Base-by-base conservation (phyloP, 2,329 filamentous ascomycete species). In the Lecanicillium sp. region DNA sequence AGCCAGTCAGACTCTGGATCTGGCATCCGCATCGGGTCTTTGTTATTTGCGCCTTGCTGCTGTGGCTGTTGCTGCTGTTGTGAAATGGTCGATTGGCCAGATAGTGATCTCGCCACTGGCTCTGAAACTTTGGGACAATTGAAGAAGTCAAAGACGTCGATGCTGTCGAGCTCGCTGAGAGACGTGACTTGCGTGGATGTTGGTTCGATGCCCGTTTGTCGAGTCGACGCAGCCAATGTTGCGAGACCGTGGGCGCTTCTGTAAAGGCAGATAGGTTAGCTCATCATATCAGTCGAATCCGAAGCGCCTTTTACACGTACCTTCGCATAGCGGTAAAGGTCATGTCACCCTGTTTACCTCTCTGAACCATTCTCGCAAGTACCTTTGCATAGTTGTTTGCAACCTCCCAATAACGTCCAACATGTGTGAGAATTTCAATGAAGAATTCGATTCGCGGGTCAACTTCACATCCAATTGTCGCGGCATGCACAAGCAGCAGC, bases 141-240 rank as follows among this genome's bases (percentile, higher is more conserved):
- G 49, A 67, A 67, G 41, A 67, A 67, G 45, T 66, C 64, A 32
- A 67, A 67, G 3, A 67, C 54, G 18, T 67, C 63, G 15, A 67
- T 63, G 32, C 58, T 61, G 42, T 67, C 64, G 3, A 67, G 51
- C 40, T 67, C 64, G 43, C 51, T 57, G 4, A 62, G 51, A 0
- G 63, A 59, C 4, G 60, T 58, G 2, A 54, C 47, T 30, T 63
- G 62, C 1, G 61, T 60, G 13, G 60, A 60, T 4, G 58, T 63
- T 4, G 54, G 56, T 18, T 66, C 61, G 1, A 64, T 27, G 3
- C 59, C 59, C 0, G 62, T 63, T 9, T 51, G 57, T 13, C 62
- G 54, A 0, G 53, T 56, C 6, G 56, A 51, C 2, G 53, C 53
- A 5, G 62, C 61, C n/a, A 63, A 43, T 0, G 51, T 58, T 3